phyloP scores from a whole-genome alignment of 768 basidiomycete genomes.

The Crassisporium funariophilum region DNA sequence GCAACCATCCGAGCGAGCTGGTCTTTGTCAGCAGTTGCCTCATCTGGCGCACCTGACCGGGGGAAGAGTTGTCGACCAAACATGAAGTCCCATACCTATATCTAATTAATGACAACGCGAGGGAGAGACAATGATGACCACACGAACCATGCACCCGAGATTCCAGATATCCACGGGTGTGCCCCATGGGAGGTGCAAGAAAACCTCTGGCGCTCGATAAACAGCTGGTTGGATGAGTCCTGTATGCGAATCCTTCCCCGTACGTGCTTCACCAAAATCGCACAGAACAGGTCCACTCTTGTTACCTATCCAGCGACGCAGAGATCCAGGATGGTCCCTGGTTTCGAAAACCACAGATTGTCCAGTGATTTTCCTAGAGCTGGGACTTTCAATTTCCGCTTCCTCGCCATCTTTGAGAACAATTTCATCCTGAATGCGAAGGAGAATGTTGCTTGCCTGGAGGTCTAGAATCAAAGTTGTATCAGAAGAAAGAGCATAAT shows the following conservation, averaged over 20 bases:
- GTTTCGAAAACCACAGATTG: constrained; percentile 17
- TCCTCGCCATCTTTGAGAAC: constrained; percentile 15
- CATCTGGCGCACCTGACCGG: not conserved
- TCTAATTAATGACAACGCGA: constrained; percentile 1
- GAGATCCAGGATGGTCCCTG: constrained; percentile 6
- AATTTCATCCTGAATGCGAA: constrained; percentile 13
- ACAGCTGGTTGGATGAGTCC: constrained; percentile 23
- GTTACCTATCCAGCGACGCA: constrained; percentile 26
- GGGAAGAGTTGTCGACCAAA: constrained; percentile 1
- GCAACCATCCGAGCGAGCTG: not conserved
- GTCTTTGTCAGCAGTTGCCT: not conserved
- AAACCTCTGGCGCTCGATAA: constrained; percentile 32
- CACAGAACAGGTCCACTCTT: constrained; percentile 17
- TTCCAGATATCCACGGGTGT: constrained; percentile 33
- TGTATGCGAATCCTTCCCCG: constrained; percentile 10
- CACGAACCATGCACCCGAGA: constrained; percentile 28
- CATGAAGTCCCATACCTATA: constrained; percentile 1
- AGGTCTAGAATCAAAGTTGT: constrained; percentile 12
- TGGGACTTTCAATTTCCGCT: constrained; percentile 13
- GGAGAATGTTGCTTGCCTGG: constrained; percentile 18
- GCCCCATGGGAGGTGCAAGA: constrained; percentile 27
- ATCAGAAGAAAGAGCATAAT: not conserved
- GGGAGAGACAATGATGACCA: not conserved
- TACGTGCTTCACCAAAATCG: constrained; percentile 17
- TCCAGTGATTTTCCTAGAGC: constrained; percentile 14